Evolutionary conservation across 257 asterid species (phyloP).

Genomic region (Nicotiana knightiana): DNA sequence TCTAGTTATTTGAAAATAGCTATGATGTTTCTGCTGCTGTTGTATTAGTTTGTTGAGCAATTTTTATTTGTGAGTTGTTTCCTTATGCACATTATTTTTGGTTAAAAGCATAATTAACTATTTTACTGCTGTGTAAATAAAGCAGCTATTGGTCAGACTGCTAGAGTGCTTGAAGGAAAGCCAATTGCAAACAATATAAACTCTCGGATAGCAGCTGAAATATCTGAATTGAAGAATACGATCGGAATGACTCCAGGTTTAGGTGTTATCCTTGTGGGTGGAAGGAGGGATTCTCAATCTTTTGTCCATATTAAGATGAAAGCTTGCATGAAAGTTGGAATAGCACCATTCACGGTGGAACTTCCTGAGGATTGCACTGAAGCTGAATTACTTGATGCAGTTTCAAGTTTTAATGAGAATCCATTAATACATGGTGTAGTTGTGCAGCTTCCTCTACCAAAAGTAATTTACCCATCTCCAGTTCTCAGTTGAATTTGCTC

Average conservation of each 20-base stretch:
- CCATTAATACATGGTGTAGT: conserved; percentile 19
- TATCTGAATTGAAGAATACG: conserved; percentile 15
- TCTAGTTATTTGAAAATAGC: background rate
- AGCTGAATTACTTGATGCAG: conserved; percentile 13
- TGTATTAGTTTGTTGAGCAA: background rate
- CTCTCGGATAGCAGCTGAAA: conserved; percentile 18
- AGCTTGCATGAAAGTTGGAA: conserved; percentile 21
- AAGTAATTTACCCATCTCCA: conserved; percentile 14
- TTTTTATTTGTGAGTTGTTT: background rate
- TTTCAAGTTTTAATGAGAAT: conserved; percentile 19
- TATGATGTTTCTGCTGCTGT: background rate
- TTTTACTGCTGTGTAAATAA: background rate
- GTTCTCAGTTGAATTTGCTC: background rate
- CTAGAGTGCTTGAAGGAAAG: conserved; percentile 13
- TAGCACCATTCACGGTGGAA: conserved; percentile 14
- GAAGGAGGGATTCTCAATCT: conserved; percentile 22
- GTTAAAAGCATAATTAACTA: background rate
- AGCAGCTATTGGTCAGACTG: conserved; percentile 10
- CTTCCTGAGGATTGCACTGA: conserved; percentile 19
- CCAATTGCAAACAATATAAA: conserved; percentile 14
- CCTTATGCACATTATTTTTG: background rate
- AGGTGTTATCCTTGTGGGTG: conserved; percentile 19
- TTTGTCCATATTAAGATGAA: conserved; percentile 17
- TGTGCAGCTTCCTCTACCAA: conserved; percentile 29
- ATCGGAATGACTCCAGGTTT: conserved; percentile 16